These are phyloP conservation scores for Pichia scutulata DNA, from an alignment of 805 yeast species.

Conservation along the genomic window DNA sequence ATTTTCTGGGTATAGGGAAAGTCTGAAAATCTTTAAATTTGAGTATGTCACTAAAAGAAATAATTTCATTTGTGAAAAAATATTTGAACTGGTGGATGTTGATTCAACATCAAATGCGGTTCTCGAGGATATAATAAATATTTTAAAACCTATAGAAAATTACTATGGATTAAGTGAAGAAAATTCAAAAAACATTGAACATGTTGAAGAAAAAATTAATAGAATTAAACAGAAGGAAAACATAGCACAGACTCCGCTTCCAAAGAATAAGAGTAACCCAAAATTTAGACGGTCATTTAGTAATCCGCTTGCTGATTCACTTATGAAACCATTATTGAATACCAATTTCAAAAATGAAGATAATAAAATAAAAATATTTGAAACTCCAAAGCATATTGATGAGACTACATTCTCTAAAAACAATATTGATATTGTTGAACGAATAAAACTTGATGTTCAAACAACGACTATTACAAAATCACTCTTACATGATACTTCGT, in stretches of 20 bases:
- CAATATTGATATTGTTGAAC: slow-evolving; percentile 9
- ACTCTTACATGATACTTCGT: neutral
- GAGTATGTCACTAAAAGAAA: slow-evolving; percentile 49
- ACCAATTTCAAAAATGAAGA: neutral
- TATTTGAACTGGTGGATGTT: slow-evolving; percentile 32
- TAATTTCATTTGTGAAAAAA: slow-evolving; percentile 43
- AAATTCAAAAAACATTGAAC: neutral
- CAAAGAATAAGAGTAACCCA: neutral
- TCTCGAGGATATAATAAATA: neutral
- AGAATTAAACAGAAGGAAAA: neutral
- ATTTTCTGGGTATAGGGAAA: slow-evolving; percentile 35
- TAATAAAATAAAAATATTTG: slow-evolving; percentile 3
- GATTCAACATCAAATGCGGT: slow-evolving; percentile 14
- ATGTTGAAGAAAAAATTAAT: neutral
- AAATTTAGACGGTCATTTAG: slow-evolving; percentile 6
- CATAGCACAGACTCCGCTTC: neutral
- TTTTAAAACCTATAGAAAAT: slow-evolving; percentile 8
- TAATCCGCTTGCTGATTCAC: slow-evolving; percentile 8
- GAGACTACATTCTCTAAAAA: slow-evolving; percentile 4
- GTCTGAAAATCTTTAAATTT: slow-evolving; percentile 34
- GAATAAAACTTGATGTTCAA: slow-evolving; percentile 6
- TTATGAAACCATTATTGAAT: slow-evolving; percentile 6
- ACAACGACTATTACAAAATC: neutral
- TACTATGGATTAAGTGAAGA: slow-evolving; percentile 1
- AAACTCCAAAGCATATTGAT: slow-evolving; percentile 5